A percentile compares a stretch with the other conserved stretches of the same genome.
Conservation (phyloP, 176 grass and related monocot genomes). For the Secale cereale region DNA sequence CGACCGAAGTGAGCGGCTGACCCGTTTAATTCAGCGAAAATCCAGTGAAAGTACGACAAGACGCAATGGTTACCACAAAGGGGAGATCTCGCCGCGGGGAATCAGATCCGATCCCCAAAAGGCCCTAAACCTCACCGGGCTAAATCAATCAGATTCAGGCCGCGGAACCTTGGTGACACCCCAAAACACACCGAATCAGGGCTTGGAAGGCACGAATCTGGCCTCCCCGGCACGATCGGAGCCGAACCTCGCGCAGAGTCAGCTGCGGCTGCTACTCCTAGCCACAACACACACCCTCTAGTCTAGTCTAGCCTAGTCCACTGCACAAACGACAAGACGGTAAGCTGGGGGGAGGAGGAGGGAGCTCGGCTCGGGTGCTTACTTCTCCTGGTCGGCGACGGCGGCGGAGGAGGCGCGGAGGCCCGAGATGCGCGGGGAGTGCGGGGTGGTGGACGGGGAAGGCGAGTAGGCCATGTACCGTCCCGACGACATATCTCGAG, state of each 20-base stretch:
- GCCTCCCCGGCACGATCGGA: conserved; percentile 26
- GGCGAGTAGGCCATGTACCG: conserved; percentile 98
- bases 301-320: background rate
- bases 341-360: background rate
- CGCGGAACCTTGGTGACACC: background rate
- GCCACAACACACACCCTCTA: background rate
- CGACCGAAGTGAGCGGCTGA: background rate
- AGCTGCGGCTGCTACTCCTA: background rate
- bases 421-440: conserved; percentile 80
- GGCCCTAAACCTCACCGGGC: conserved; percentile 4
- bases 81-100: conserved; percentile 32
- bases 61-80: background rate
- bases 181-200: background rate
- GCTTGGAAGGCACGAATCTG: background rate
- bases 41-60: background rate
- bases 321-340: background rate
- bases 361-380: background rate
- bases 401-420: conserved; percentile 46
- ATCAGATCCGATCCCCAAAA: conserved; percentile 41
- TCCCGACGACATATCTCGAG: conserved; percentile 65
- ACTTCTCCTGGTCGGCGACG: conserved; percentile 87
- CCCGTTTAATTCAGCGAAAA: background rate
- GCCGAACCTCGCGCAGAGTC: background rate
- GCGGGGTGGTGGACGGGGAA: conserved; percentile 81
- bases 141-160: conserved; percentile 30